These are phyloP conservation scores for Aphanocladium album DNA, from an alignment of 2,329 filamentous ascomycete species.

Conservation along the genomic window DNA sequence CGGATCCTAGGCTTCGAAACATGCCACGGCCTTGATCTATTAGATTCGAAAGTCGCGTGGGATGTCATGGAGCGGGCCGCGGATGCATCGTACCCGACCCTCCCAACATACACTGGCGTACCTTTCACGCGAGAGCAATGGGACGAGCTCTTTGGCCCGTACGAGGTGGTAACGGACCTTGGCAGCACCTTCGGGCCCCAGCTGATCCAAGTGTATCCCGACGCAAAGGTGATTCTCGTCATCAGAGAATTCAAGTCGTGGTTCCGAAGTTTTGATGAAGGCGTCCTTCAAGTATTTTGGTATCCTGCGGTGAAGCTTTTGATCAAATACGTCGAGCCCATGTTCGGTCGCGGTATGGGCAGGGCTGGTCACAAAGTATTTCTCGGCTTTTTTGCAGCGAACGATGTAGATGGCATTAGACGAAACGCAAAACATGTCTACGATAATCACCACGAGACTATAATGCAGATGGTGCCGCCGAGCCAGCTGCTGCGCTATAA, in stretches of 20 bases:
- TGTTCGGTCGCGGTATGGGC: too few species aligned
- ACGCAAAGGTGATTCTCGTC: slow-evolving; percentile 25
- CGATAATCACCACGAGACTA: too few species aligned
- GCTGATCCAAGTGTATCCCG: slow-evolving; percentile 24
- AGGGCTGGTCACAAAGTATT: too few species aligned
- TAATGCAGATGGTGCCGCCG: too few species aligned
- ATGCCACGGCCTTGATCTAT: slow-evolving; percentile 9
- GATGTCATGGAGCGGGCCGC: not conserved
- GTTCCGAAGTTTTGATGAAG: not conserved
- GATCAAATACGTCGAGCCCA: too few species aligned
- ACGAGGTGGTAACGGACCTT: slow-evolving; percentile 24
- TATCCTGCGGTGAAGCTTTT: too few species aligned
- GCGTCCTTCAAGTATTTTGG: too few species aligned
- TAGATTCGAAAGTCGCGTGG: not conserved
- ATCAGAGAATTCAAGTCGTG: slow-evolving; percentile 22
- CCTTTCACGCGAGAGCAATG: slow-evolving; percentile 18
- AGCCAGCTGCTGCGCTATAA: too few species aligned
- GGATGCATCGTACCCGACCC: slow-evolving; percentile 11
- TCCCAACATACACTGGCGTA: slow-evolving; percentile 18
- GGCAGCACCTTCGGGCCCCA: slow-evolving; percentile 19
- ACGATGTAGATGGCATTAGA: too few species aligned
- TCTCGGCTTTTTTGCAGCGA: too few species aligned
- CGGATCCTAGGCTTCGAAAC: slow-evolving; percentile 13
- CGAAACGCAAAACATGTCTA: too few species aligned
- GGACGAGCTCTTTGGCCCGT: slow-evolving; percentile 21